Evolutionary conservation across 2,329 filamentous ascomycete genomes (phyloP), one percentile per base, ranked within the genome.

Genomic region (Cadophora sp.): DNA sequence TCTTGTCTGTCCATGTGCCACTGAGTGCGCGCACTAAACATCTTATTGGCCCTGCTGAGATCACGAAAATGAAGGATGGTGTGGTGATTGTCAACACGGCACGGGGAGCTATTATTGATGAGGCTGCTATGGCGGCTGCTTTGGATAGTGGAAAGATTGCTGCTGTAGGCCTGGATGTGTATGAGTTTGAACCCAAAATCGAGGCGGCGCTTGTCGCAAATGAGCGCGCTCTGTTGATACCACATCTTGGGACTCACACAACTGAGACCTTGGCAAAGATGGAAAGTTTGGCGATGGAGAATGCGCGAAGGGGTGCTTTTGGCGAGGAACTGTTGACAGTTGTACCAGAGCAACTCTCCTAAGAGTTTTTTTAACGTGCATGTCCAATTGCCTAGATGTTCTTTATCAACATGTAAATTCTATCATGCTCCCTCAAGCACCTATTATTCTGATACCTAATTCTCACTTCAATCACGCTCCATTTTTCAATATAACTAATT

Each of bases 61-160:
- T 95, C 76, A 82, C 81, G 58, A 86, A 88, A 75, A 94, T 94
- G 91, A 37, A 37, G 78, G 81, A 82, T n/a, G 91, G 91, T 61
- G 86, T 92, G 22, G 85, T 94, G 34, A 85, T 96, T 27, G 85
- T 95, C 75, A 96, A 95, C 80, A 94, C 92, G 0, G 92, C 92
- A 9, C 87, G 92, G 24, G 92, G 92, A 29, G 91, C 91, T 40
- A 86, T 95, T 68, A 91, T 95, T 73, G 90, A 95, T 75, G 92
- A 95, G 78, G 88, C 83, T 12, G 92, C 92, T 4, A 86, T 96
- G n/a, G 92, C 93, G 5, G 81, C 87, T 31, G 91, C 92, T 1
- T 83, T 95, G 3, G 85, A 89, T 24, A 83, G 81, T 22, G 91
- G 92, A 12, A 87, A 88, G 67, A 90, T 95, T 51, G 83, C 84